phyloP scores from a whole-genome alignment of 768 basidiomycete species.

The Naematelia encephala region DNA sequence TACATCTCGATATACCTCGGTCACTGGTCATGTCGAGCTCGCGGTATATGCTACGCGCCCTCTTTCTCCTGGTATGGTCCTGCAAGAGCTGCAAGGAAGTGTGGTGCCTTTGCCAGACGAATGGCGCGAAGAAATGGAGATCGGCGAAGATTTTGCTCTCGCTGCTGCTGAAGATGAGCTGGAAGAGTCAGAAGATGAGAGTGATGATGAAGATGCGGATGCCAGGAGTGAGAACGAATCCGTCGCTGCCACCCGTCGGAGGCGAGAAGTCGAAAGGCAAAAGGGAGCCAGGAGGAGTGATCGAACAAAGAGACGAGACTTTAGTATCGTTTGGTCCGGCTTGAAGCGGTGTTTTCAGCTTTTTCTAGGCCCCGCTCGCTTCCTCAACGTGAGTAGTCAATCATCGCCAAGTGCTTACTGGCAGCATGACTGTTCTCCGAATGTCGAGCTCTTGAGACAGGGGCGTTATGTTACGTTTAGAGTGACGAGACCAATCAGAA shows the following conservation, averaged over 20 bases:
- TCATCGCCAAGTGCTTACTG: neutral
- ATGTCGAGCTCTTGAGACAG: conserved; percentile 44
- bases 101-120: conserved; percentile 41
- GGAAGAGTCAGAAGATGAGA: conserved; percentile 9
- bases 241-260: conserved; percentile 12
- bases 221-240: neutral
- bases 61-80: conserved; percentile 22
- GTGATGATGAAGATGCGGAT: conserved; percentile 3
- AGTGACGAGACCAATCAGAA: conserved; percentile 30
- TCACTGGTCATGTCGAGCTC: conserved; percentile 45
- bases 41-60: conserved; percentile 43
- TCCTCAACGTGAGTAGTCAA: conserved; percentile 43
- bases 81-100: conserved; percentile 41
- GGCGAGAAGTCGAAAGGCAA: conserved; percentile 11
- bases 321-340: conserved; percentile 47
- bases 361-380: conserved; percentile 49
- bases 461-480: conserved; percentile 47
- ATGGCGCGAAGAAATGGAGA: conserved; percentile 40
- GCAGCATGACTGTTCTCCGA: conserved; percentile 49
- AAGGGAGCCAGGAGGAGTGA: conserved; percentile 30
- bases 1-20: conserved; percentile 37
- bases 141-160: conserved; percentile 32
- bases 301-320: conserved; percentile 41
- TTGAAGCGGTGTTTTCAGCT: conserved; percentile 43
- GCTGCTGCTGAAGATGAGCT: conserved; percentile 14